Evolutionary conservation across 768 basidiomycete species (phyloP).

Genomic region (Panus rudis): DNA sequence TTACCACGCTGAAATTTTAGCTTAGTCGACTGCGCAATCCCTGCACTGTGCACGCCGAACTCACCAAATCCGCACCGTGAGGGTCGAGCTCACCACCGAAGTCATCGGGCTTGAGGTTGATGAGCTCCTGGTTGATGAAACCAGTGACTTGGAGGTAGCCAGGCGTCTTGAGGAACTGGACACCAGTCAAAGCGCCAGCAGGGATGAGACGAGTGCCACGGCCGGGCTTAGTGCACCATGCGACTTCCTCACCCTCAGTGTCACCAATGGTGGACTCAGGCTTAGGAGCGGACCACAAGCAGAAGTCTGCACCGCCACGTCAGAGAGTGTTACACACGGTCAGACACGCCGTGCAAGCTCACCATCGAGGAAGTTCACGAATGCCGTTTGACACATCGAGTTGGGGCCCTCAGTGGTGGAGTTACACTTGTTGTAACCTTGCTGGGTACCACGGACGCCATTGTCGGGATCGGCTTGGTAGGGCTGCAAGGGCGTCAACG

Average conservation of each 20-base stretch:
- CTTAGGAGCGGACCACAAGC: slow-evolving; percentile 54
- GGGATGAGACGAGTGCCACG: slow-evolving; percentile 73
- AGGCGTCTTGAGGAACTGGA: slow-evolving; percentile 56
- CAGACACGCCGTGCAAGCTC: slow-evolving; percentile 2
- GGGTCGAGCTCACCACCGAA: slow-evolving; percentile 75
- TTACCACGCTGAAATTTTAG: slow-evolving; percentile 55
- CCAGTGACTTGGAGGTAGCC: slow-evolving; percentile 59
- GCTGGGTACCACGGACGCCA: slow-evolving; percentile 44
- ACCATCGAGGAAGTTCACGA: slow-evolving; percentile 52
- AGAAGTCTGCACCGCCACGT: slow-evolving; percentile 48
- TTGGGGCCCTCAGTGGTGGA: slow-evolving; percentile 52
- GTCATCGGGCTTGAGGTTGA: slow-evolving; percentile 49
- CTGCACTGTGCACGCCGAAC: slow-evolving; percentile 10
- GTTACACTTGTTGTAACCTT: slow-evolving; percentile 64
- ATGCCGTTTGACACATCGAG: slow-evolving; percentile 66
- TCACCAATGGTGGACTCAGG: slow-evolving; percentile 51
- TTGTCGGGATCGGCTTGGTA: slow-evolving; percentile 40
- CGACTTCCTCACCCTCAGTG: slow-evolving; percentile 63
- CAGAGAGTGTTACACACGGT: background rate
- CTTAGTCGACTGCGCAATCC: background rate
- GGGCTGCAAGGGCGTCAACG: slow-evolving; percentile 37
- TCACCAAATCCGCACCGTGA: slow-evolving; percentile 59
- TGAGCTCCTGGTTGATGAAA: slow-evolving; percentile 50
- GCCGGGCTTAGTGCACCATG: slow-evolving; percentile 69
- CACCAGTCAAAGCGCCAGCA: slow-evolving; percentile 51